Conservation (phyloP, 768 basidiomycete species). For the Mycena crocata region DNA sequence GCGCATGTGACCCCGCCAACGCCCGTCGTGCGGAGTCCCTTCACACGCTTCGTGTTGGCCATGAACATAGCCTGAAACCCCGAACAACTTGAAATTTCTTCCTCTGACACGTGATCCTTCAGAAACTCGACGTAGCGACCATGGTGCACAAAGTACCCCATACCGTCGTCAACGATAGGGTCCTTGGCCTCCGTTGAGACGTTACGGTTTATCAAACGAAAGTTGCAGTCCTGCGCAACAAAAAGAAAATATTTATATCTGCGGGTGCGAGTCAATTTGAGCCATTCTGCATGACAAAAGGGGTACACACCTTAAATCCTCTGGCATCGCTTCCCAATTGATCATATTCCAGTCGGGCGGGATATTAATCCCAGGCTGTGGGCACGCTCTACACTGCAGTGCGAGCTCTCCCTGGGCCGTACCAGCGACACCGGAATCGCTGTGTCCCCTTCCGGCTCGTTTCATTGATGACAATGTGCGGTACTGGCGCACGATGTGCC, state of each 20-base stretch:
- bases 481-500: slow-evolving; percentile 10
- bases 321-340: not conserved
- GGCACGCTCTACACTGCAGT: slow-evolving; percentile 21
- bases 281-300: not conserved
- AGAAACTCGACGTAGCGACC: not conserved
- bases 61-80: slow-evolving; percentile 22
- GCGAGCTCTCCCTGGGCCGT: slow-evolving; percentile 20
- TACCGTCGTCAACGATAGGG: slow-evolving; percentile 4
- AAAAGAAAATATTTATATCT: slow-evolving; percentile 9
- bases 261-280: not conserved
- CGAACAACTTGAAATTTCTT: slow-evolving; percentile 23
- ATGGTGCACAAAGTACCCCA: not conserved
- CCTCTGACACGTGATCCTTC: not conserved
- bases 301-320: not conserved
- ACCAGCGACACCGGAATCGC: not conserved
- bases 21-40: slow-evolving; percentile 25
- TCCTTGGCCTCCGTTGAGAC: not conserved
- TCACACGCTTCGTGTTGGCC: slow-evolving; percentile 14
- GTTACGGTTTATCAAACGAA: slow-evolving; percentile 4
- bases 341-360: slow-evolving; percentile 12
- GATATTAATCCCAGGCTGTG: slow-evolving; percentile 12
- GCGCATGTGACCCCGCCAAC: slow-evolving; percentile 26
- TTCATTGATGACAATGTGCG: slow-evolving; percentile 7
- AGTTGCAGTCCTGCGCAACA: slow-evolving; percentile 3
- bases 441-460: slow-evolving; percentile 6